Evolutionary conservation across 306 rosid species (phyloP), one percentile per base, ranked within the genome.

Genomic region (Rosa lucieae): DNA sequence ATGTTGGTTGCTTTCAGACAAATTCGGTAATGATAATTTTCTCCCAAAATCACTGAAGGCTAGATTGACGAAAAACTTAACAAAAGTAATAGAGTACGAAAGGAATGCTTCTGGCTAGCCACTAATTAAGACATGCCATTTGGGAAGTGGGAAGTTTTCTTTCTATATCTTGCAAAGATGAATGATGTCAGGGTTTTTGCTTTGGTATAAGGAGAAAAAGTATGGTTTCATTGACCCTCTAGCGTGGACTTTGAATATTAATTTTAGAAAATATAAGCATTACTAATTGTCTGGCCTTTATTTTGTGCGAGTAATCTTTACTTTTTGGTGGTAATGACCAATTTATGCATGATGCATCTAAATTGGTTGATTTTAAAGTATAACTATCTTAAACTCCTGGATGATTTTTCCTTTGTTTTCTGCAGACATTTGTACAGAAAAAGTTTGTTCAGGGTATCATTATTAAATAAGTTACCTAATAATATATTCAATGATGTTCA

Each of bases 221-320:
- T 20, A n/a, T 68, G 73, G 49, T 42, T 68, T 39, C 4, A 17
- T 37, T 68, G 26, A 39, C 51, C 52, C 73, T 68, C 48, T 39
- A 39, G 32, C 51, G 20, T 68, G 72, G 68, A 40, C 72, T 68
- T n/a, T 69, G 73, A 52, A 43, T n/a, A 69, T 21, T 35, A 68
- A 18, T 17, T 26, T 67, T 1, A 62, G 68, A 59, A n/a, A 15
- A 67, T 67, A 73, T 35, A 39, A 51, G 49, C 66, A 55, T 40
- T 32, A 52, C 5, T 37, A 20, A 55, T 73, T 21, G 9, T 52
- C 67, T 39, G 49, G 48, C 44, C 47, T 73, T 37, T 68, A 3
- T 67, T 43, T 69, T 42, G 18, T 69, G 72, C 2, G 32, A 18
- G 12, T 17, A 15, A 37, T 39, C 23, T 8, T 68, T 51, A 68